These are phyloP conservation scores for Puccinellia tenuiflora DNA, from an alignment of 176 grass and related monocot genomes.

Conservation along the genomic window DNA sequence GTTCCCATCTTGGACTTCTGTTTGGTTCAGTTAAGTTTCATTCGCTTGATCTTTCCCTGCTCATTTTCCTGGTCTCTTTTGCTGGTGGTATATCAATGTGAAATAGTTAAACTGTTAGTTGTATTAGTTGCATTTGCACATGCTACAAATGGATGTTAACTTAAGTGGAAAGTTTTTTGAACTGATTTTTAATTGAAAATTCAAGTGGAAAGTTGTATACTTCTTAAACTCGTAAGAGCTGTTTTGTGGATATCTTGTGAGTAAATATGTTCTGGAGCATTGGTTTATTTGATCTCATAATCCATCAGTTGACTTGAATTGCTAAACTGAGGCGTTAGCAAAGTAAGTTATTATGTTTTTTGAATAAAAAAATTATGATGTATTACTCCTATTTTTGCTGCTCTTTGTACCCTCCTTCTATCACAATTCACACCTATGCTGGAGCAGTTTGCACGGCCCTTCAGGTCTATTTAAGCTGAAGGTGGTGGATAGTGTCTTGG, in stretches of 20 bases:
- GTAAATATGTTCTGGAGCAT: neutral
- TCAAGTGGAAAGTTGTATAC: slow-evolving; percentile 3
- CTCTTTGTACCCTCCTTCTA: neutral
- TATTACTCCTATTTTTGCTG: neutral
- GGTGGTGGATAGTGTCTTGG: neutral
- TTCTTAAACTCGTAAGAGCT: neutral
- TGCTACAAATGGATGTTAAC: neutral
- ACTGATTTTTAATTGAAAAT: neutral
- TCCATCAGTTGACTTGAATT: neutral
- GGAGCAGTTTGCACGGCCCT: neutral
- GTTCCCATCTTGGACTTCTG: neutral
- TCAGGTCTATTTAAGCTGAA: slow-evolving; percentile 6
- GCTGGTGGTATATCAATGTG: neutral
- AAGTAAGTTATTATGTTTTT: slow-evolving; percentile 4
- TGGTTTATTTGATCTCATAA: slow-evolving; percentile 24
- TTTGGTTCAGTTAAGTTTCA: neutral
- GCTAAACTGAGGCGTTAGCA: neutral
- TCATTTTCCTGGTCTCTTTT: neutral
- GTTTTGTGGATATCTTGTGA: neutral
- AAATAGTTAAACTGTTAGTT: neutral
- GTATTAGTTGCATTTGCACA: neutral
- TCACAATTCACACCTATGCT: neutral
- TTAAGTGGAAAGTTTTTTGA: neutral
- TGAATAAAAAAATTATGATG: neutral
- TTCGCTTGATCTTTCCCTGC: slow-evolving; percentile 6